phyloP scores from a whole-genome alignment of 75 land plant species.

The Cryptomeria japonica region DNA sequence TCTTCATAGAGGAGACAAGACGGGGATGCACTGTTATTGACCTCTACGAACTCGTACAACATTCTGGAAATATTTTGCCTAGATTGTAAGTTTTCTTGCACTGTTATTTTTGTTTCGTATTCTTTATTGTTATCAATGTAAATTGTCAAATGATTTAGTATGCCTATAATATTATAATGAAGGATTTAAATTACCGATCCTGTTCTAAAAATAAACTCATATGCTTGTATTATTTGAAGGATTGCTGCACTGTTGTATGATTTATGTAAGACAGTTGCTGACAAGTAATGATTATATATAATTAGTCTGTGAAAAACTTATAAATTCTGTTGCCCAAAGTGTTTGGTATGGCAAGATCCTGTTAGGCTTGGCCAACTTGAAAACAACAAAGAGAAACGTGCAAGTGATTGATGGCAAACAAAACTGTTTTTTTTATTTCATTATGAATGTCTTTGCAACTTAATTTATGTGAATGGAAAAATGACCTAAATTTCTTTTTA shows the following conservation, averaged over 20 bases:
- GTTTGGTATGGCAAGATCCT: neutral
- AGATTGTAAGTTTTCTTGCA: constrained; percentile 56
- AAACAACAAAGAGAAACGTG: neutral
- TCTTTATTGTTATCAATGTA: neutral
- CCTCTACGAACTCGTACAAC: constrained; percentile 96
- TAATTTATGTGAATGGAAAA: neutral
- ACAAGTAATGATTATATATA: neutral
- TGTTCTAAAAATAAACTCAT: neutral
- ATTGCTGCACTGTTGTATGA: neutral
- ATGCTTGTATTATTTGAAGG: neutral
- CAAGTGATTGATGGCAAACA: neutral
- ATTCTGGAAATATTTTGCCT: constrained; percentile 93
- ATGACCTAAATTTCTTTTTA: neutral
- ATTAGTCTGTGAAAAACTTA: neutral
- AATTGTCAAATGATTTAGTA: neutral
- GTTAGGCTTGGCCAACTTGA: neutral
- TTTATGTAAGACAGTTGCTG: neutral
- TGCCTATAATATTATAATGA: neutral
- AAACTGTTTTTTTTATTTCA: neutral
- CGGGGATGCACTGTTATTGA: constrained; percentile 84
- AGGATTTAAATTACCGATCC: neutral
- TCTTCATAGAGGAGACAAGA: constrained; percentile 78
- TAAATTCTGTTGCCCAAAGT: neutral
- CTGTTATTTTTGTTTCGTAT: neutral
- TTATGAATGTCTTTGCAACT: neutral